Conservation (phyloP, 805 yeast genomes). For the Pichia manshurica region DNA sequence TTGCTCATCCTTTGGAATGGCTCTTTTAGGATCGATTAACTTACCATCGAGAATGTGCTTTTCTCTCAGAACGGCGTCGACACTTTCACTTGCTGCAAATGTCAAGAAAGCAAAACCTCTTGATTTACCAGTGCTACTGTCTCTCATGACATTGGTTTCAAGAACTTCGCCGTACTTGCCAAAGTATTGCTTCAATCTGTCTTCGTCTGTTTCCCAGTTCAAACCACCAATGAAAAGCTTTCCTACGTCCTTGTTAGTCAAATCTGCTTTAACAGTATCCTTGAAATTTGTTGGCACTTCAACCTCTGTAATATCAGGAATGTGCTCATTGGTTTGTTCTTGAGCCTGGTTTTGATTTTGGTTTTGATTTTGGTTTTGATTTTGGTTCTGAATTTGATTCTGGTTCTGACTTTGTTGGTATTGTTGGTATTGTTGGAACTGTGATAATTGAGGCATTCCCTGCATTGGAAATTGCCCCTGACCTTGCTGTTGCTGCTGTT, state of each 20-base stretch:
- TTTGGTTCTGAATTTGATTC: neutral
- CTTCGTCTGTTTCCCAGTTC: conserved; percentile 97
- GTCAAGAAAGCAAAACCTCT: conserved; percentile 95
- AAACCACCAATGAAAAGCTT: conserved; percentile 96
- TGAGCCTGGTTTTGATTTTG: neutral
- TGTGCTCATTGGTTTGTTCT: conserved; percentile 2
- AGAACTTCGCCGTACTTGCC: conserved; percentile 81
- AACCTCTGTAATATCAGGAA: conserved; percentile 14
- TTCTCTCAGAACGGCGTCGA: conserved; percentile 76
- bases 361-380: neutral
- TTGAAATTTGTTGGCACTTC: conserved; percentile 16
- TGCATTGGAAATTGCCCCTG: conserved; percentile 14
- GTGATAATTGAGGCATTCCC: conserved; percentile 18
- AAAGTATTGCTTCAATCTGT: conserved; percentile 74
- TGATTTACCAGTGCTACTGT: conserved; percentile 76
- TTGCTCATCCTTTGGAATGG: conserved; percentile 96
- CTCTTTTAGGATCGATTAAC: conserved; percentile 94
- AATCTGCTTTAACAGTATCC: conserved; percentile 40
- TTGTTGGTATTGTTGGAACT: conserved; percentile 16
- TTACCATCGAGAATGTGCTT: conserved; percentile 93
- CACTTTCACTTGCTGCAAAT: conserved; percentile 73
- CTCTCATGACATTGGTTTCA: conserved; percentile 92
- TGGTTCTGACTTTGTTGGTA: neutral
- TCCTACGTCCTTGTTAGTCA: conserved; percentile 63
- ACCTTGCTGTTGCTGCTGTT: conserved; percentile 5